Conservation (phyloP, 768 basidiomycete species). For the Paxillus rubicundulus region DNA sequence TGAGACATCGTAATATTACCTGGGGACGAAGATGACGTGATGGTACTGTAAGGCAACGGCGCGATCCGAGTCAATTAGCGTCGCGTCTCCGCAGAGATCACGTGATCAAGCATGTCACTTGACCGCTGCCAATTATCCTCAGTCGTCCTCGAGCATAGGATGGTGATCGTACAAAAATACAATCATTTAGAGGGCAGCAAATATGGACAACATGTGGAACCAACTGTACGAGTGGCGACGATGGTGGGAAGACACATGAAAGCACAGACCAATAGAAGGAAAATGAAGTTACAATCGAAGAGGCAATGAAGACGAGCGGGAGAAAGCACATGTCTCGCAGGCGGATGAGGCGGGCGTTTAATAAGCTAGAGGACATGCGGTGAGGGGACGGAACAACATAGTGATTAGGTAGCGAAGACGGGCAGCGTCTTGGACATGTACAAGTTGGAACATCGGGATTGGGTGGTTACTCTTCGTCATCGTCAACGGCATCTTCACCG, state of each 20-base stretch:
- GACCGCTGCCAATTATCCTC: not conserved
- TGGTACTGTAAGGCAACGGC: not conserved
- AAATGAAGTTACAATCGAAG: constrained; percentile 18
- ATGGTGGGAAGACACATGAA: constrained; percentile 23
- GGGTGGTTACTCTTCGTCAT: constrained; percentile 42
- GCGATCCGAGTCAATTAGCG: not conserved
- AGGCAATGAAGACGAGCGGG: constrained; percentile 15
- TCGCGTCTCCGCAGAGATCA: not conserved
- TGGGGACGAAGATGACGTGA: no score
- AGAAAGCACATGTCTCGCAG: constrained; percentile 29
- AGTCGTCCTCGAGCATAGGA: not conserved
- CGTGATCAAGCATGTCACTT: constrained; percentile 16
- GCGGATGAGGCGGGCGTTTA: constrained; percentile 8
- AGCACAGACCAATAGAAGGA: constrained; percentile 19
- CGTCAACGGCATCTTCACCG: constrained; percentile 34
- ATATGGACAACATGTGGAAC: constrained; percentile 30
- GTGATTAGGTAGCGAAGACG: constrained; percentile 18
- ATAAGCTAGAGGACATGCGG: constrained; percentile 17
- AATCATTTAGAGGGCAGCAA: constrained; percentile 29
- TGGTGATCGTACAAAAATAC: constrained; percentile 26
- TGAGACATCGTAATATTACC: constrained; percentile 18
- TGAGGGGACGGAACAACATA: constrained; percentile 4
- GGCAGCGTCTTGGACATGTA: constrained; percentile 19
- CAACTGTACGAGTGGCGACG: constrained; percentile 19
- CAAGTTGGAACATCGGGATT: constrained; percentile 1